A percentile compares a stretch with the other conserved stretches of the same genome.
phyloP scores from a whole-genome alignment of 345 rosid species.

The Mercurialis annua region DNA sequence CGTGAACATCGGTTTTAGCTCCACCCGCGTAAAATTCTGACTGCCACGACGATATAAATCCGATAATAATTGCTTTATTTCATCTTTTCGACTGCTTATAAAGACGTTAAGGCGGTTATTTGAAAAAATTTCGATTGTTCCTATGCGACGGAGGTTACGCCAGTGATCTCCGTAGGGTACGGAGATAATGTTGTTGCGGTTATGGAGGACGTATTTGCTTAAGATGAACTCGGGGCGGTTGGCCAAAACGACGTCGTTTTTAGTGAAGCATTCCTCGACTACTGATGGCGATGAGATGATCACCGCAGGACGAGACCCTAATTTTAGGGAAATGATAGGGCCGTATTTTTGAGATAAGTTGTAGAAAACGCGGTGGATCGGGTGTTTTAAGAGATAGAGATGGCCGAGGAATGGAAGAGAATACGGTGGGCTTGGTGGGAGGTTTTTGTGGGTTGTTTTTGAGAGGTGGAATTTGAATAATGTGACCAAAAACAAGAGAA shows the following conservation, averaged over 20 bases:
- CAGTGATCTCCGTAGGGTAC: slow-evolving; percentile 43
- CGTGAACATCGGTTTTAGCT: slow-evolving; percentile 20
- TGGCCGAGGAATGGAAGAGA: slow-evolving; percentile 20
- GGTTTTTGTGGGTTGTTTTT: background rate
- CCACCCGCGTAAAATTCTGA: slow-evolving; percentile 4
- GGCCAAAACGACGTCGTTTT: slow-evolving; percentile 29
- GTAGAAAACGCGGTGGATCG: slow-evolving; percentile 19
- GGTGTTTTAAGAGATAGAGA: slow-evolving; percentile 17
- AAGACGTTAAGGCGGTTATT: slow-evolving; percentile 24
- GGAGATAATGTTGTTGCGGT: slow-evolving; percentile 28
- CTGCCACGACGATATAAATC: background rate
- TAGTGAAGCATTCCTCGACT: slow-evolving; percentile 33
- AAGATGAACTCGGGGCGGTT: slow-evolving; percentile 12
- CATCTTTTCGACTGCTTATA: slow-evolving; percentile 29
- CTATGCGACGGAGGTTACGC: slow-evolving; percentile 46
- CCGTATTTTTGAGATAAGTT: slow-evolving; percentile 39
- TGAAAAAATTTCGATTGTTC: slow-evolving; percentile 40
- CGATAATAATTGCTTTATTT: slow-evolving; percentile 13
- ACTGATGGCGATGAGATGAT: slow-evolving; percentile 17
- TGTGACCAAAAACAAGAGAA: background rate
- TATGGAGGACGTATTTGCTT: slow-evolving; percentile 21
- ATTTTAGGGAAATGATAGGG: slow-evolving; percentile 28
- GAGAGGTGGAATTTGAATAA: slow-evolving; percentile 6
- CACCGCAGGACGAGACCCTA: slow-evolving; percentile 23
- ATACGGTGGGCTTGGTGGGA: slow-evolving; percentile 16